Percentiles rank a stretch among this genome's conserved stretches.
Conservation (phyloP, 768 basidiomycete genomes). For the Strobilomyces confusus region DNA sequence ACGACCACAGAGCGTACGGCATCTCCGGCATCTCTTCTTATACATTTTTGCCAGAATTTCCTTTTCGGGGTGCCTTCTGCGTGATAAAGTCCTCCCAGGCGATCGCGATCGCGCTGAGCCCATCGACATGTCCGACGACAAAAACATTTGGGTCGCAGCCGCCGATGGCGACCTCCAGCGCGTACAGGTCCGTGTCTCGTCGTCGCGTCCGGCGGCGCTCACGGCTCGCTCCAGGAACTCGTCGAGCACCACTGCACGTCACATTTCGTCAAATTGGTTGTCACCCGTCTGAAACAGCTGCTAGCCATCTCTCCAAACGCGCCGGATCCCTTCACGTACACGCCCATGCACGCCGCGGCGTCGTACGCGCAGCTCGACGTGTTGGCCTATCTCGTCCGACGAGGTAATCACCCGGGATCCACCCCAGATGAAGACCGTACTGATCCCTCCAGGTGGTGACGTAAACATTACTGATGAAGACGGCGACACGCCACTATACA, state of each 20-base stretch:
- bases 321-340: slow-evolving; percentile 72
- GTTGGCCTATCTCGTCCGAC: slow-evolving; percentile 72
- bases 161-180: slow-evolving; percentile 83
- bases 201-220: background rate
- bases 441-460: slow-evolving; percentile 59
- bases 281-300: slow-evolving; percentile 29
- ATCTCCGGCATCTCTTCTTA: slow-evolving; percentile 1
- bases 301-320: slow-evolving; percentile 64
- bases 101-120: slow-evolving; percentile 17
- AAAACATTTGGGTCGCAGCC: slow-evolving; percentile 92
- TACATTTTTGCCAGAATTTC: slow-evolving; percentile 19
- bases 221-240: slow-evolving; percentile 43
- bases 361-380: slow-evolving; percentile 82
- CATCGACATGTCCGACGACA: slow-evolving; percentile 30
- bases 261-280: slow-evolving; percentile 16
- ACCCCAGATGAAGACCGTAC: background rate
- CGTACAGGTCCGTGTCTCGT: slow-evolving; percentile 51
- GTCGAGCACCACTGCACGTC: slow-evolving; percentile 55
- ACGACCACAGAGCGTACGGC: slow-evolving; percentile 8
- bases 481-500: slow-evolving; percentile 89
- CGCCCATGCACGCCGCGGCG: slow-evolving; percentile 92
- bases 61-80: slow-evolving; percentile 22
- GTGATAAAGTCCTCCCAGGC: slow-evolving; percentile 9
- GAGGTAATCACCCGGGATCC: slow-evolving; percentile 40
- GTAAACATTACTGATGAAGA: slow-evolving; percentile 84